Percentiles rank a stretch among this genome's conserved stretches.
Conservation (phyloP, 2,329 filamentous ascomycete genomes). For the Clarireedia sp. region DNA sequence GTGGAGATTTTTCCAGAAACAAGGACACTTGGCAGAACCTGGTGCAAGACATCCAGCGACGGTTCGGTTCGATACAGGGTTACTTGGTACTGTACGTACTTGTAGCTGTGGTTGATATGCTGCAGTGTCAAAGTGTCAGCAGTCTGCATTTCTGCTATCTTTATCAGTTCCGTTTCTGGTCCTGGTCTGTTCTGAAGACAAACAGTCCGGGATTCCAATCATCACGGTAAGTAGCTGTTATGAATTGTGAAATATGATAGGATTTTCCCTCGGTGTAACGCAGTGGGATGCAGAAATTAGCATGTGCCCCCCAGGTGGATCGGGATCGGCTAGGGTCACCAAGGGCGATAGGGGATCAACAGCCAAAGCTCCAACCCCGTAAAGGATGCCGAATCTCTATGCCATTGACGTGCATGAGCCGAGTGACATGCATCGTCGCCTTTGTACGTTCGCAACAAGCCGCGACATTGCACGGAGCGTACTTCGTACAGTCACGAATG, state of each 20-base stretch:
- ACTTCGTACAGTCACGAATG: too few relatives aligned
- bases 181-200: neutral
- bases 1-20: neutral
- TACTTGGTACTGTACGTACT: too few relatives aligned
- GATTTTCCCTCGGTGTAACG: too few relatives aligned
- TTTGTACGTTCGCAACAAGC: too few relatives aligned
- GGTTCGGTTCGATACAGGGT: too few relatives aligned
- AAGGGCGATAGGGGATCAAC: neutral
- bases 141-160: neutral
- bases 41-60: neutral
- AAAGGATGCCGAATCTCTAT: neutral
- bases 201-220: too few relatives aligned
- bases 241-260: too few relatives aligned
- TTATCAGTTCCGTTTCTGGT: neutral
- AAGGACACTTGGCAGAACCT: slow-evolving; percentile 4
- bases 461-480: too few relatives aligned
- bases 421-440: neutral
- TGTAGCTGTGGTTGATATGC: too few relatives aligned
- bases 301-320: too few relatives aligned
- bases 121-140: neutral
- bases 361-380: neutral
- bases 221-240: too few relatives aligned
- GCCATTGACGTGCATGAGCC: neutral
- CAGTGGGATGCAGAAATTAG: too few relatives aligned
- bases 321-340: neutral